Evolutionary conservation across 2,329 filamentous ascomycete genomes (phyloP), one percentile per base, ranked within the genome.

Genomic region (Dactylonectria estremocensis): DNA sequence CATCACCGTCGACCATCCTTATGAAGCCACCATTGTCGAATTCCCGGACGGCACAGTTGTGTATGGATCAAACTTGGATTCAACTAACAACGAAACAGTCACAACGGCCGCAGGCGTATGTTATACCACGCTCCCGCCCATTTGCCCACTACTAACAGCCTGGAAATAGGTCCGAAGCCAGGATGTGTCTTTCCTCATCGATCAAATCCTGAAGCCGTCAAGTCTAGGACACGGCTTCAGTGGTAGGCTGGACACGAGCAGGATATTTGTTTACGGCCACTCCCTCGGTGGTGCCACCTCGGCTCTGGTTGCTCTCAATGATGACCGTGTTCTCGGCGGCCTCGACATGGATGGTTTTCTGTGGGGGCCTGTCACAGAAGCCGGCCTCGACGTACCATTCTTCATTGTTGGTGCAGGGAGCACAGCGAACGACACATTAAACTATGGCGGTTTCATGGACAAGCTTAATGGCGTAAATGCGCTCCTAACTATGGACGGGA

Each of bases 1-100:
- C 14, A 76, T 85, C 13, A 77, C 84, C 0, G 75, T 87, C 37
- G 85, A 87, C 67, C 84, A 87, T 58, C 80, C 85, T 0, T 79
- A 83, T 64, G 84, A 86, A 55, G 75, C 80, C 1, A 66, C 74
- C 7, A 75, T 83, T 28, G 79, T 86, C 16, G 80, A 84, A 58
- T 85, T 82, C 49, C 81, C 82, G 2, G 77, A 85, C 46, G 83
- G 78, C 3, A 77, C 76, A 7, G 64, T 77, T 7, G 40, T 74
- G 10, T 55, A 55, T 49, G 63, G 67, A 33, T 28, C 31, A 24
- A 49, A 2, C 20, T 20, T 22, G 45, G 37, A 13, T 28, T 58
- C 68, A 9, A 73, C 77, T 7, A 73, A 76, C 68, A n/a, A 62
- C 3, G 52, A 62, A 57, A 50, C 70, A 8, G 65, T 61, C 6